These are phyloP conservation scores for Zygnema circumcarinatum DNA, from an alignment of 139 green algal species.

Conservation along the genomic window DNA sequence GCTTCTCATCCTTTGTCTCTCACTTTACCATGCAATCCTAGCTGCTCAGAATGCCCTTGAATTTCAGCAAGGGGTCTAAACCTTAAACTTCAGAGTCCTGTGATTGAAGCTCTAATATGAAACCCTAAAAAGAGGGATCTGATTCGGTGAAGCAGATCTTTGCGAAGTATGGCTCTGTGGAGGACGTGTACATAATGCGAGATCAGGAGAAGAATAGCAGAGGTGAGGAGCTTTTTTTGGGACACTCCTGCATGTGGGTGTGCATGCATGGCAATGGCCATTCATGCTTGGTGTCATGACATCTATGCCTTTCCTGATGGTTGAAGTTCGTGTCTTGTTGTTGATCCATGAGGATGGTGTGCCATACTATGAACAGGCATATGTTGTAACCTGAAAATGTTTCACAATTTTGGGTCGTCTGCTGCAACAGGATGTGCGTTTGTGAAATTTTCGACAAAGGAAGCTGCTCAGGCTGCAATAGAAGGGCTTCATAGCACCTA, in stretches of 20 bases:
- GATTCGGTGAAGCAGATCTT: constrained; percentile 53
- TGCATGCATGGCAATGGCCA: background rate
- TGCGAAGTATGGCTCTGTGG: constrained; percentile 36
- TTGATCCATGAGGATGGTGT: background rate
- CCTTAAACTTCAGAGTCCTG: background rate
- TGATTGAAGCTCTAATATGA: constrained; percentile 5
- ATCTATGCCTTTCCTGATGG: background rate
- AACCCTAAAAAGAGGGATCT: background rate
- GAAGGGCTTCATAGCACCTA: constrained; percentile 39
- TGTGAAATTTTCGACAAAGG: constrained; percentile 48
- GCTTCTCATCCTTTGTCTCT: background rate
- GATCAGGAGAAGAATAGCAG: constrained; percentile 52
- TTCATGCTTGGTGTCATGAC: background rate
- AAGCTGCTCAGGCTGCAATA: constrained; percentile 51
- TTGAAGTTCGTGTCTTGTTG: background rate
- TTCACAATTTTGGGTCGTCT: no score
- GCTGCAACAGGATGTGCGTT: constrained; percentile 45
- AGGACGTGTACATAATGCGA: constrained; percentile 62
- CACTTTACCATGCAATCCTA: constrained; percentile 1
- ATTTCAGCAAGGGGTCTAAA: no score
- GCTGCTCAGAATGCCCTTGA: no score
- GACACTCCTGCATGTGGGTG: constrained; percentile 23
- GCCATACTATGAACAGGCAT: background rate
- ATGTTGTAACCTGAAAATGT: background rate
- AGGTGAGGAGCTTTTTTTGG: constrained; percentile 37